These are phyloP conservation scores for Geotrichum carabidarum DNA, from an alignment of 1,139 yeast genomes.

Conservation along the genomic window DNA sequence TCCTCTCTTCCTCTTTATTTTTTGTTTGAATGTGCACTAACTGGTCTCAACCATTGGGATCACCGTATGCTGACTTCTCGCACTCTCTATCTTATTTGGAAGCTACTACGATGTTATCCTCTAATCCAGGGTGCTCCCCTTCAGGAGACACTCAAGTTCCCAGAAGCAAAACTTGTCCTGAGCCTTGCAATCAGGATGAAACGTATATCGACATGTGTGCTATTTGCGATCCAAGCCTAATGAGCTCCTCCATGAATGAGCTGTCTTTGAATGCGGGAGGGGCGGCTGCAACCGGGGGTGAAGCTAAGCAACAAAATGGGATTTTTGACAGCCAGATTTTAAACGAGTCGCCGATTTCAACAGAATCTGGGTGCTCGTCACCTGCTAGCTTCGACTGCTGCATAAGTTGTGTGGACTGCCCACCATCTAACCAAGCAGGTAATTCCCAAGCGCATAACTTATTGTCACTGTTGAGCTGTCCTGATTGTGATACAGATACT, in stretches of 20 bases:
- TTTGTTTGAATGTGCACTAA: too few relatives aligned
- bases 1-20: too few relatives aligned
- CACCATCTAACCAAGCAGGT: not conserved
- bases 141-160: too few relatives aligned
- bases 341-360: not conserved
- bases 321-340: not conserved
- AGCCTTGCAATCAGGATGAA: not conserved
- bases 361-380: not conserved
- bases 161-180: not conserved
- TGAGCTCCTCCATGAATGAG: constrained; percentile 13
- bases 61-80: too few relatives aligned
- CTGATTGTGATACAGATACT: not conserved
- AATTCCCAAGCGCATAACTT: not conserved
- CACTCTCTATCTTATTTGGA: too few relatives aligned
- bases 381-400: constrained; percentile 5
- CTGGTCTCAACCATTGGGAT: too few relatives aligned
- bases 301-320: not conserved
- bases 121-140: too few relatives aligned
- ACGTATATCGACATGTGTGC: not conserved
- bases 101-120: too few relatives aligned
- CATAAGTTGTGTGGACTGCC: not conserved
- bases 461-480: not conserved
- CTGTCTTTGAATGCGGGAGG: constrained; percentile 1
- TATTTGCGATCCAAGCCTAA: constrained; percentile 7
- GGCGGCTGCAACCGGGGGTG: too few relatives aligned